phyloP scores from a whole-genome alignment of 371 early-diverging fungal genomes.

The Mortierella sp. region DNA sequence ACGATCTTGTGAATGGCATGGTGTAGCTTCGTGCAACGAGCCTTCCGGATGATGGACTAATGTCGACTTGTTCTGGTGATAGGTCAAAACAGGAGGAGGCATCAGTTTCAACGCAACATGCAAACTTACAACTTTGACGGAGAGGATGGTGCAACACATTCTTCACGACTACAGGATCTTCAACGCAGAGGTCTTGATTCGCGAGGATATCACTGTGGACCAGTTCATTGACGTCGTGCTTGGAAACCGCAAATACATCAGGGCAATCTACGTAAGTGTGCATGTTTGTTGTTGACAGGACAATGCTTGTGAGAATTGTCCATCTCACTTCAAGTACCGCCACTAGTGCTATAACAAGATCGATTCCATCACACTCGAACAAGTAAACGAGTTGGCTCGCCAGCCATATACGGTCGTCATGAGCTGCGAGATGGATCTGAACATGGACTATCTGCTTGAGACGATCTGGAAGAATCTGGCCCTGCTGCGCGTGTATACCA shows the following conservation, averaged over 20 bases:
- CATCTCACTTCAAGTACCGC: too few relatives aligned
- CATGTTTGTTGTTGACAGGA: background rate
- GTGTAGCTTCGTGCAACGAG: too few relatives aligned
- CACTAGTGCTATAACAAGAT: conserved; percentile 98
- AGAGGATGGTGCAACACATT: conserved; percentile 93
- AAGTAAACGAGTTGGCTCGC: conserved; percentile 91
- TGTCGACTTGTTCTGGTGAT: background rate
- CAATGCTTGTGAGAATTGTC: too few relatives aligned
- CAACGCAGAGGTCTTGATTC: conserved; percentile 98
- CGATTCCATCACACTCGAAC: conserved; percentile 97
- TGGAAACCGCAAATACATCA: conserved; percentile 97
- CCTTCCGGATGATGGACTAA: too few relatives aligned
- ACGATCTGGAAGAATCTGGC: conserved; percentile 90
- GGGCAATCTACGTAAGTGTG: conserved; percentile 88
- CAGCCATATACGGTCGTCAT: conserved; percentile 92
- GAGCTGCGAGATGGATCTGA: conserved; percentile 93
- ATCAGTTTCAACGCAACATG: conserved; percentile 94
- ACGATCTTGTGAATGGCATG: background rate
- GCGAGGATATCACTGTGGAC: conserved; percentile 97
- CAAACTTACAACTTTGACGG: conserved; percentile 89
- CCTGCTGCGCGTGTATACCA: conserved; percentile 96
- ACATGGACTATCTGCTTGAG: conserved; percentile 93
- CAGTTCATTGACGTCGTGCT: conserved; percentile 99
- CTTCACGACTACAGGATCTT: conserved; percentile 98
- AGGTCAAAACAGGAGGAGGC: conserved; percentile 97